Conservation (phyloP, 2,329 filamentous ascomycete species). For the Lasiodiplodia sp. region DNA sequence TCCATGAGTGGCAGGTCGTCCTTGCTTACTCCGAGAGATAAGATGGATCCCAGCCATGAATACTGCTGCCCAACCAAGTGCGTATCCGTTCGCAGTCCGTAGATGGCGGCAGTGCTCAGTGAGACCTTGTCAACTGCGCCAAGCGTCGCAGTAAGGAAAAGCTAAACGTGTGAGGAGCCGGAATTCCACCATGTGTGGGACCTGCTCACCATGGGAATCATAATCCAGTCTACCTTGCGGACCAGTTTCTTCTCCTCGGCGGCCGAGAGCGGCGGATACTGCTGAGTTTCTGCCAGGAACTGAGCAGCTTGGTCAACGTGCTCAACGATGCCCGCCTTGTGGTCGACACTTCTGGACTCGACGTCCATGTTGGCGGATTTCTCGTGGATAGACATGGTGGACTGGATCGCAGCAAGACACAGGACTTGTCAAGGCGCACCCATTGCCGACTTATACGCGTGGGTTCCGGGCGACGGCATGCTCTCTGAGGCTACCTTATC, state of each 20-base stretch:
- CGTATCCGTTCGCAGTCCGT: constrained; percentile 58
- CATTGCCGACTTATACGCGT: background rate
- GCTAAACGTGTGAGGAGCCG: constrained; percentile 7
- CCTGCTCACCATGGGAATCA: constrained; percentile 27
- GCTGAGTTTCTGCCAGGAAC: constrained; percentile 36
- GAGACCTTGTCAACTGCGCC: constrained; percentile 53
- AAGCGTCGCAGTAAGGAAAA: constrained; percentile 32
- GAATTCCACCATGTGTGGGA: constrained; percentile 57
- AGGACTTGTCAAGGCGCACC: background rate
- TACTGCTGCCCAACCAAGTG: constrained; percentile 57
- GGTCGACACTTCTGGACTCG: constrained; percentile 4
- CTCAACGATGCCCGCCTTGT: constrained; percentile 16
- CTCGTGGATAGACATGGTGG: background rate
- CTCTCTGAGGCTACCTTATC: background rate
- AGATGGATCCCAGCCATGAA: constrained; percentile 68
- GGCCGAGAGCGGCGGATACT: constrained; percentile 36
- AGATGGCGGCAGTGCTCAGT: constrained; percentile 56
- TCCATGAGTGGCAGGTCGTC: background rate
- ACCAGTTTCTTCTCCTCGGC: constrained; percentile 38
- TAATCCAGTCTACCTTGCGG: constrained; percentile 27
- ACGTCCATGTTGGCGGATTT: constrained; percentile 12
- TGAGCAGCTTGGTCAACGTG: constrained; percentile 38
- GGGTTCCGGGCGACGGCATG: background rate
- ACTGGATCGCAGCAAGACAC: background rate
- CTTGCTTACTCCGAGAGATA: constrained; percentile 50